Evolutionary conservation across 1,284 basidiomycete species (phyloP).

Genomic region (Somion occarium): DNA sequence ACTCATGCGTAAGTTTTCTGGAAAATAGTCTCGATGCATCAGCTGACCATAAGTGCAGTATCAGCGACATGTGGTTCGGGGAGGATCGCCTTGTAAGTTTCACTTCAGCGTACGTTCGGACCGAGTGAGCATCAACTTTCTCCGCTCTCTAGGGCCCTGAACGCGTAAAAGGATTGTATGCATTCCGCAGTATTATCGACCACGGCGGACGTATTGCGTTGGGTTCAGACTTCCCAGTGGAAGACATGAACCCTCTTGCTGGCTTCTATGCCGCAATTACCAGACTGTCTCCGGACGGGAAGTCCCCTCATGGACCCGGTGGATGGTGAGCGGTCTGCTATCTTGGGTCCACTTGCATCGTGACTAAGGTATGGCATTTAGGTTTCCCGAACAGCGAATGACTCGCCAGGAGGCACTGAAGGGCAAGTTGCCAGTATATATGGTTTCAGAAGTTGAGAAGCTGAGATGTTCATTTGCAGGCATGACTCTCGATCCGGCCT

Average conservation of each 20-base stretch:
- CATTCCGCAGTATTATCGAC: conserved; percentile 71
- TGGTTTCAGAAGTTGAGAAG: background rate
- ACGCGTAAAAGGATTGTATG: conserved; percentile 81
- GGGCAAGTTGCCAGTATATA: conserved; percentile 35
- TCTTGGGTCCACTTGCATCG: too few species aligned
- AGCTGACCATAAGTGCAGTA: conserved; percentile 46
- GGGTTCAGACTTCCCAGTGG: conserved; percentile 91
- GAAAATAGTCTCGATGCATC: too few species aligned
- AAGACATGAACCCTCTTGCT: conserved; percentile 68
- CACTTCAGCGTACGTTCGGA: background rate
- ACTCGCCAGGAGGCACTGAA: conserved; percentile 68
- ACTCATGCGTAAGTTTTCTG: conserved; percentile 72
- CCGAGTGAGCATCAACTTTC: background rate
- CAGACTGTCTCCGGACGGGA: conserved; percentile 64
- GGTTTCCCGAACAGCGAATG: conserved; percentile 80
- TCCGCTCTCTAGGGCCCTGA: conserved; percentile 60
- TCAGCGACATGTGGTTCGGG: conserved; percentile 88
- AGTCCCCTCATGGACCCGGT: conserved; percentile 75
- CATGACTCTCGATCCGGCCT: conserved; percentile 79
- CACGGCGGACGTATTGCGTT: conserved; percentile 61
- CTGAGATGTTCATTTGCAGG: conserved; percentile 27
- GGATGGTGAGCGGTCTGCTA: conserved; percentile 76
- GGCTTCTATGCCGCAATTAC: conserved; percentile 87
- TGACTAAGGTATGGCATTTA: conserved; percentile 27
- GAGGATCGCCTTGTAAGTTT: conserved; percentile 67